phyloP scores from a whole-genome alignment of 305 asterid species.

The Rubia occidens region DNA sequence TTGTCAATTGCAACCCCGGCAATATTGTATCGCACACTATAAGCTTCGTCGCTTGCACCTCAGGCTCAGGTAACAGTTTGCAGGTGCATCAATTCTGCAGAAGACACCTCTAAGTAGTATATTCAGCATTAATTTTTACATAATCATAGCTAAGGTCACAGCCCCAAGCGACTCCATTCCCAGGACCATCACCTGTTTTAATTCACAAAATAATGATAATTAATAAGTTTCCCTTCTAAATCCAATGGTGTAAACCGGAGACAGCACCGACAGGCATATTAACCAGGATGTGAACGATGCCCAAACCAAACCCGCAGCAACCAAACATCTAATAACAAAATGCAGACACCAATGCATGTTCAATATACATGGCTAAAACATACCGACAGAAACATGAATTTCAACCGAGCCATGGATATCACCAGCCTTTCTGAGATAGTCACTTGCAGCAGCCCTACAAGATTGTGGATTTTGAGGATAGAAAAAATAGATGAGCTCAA shows the following conservation, averaged over 20 bases:
- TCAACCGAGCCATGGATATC: conserved; percentile 71
- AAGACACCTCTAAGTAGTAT: conserved; percentile 37
- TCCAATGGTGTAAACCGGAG: neutral
- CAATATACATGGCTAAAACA: conserved; percentile 12
- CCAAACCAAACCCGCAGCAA: neutral
- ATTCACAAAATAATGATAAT: neutral
- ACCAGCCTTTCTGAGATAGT: conserved; percentile 58
- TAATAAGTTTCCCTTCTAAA: neutral
- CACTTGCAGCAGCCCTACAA: conserved; percentile 70
- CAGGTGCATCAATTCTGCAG: too few relatives aligned
- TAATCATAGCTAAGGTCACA: conserved; percentile 92
- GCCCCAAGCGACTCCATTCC: conserved; percentile 87
- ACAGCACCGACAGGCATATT: neutral
- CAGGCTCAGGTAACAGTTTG: too few relatives aligned
- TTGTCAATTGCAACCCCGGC: too few relatives aligned
- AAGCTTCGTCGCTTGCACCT: too few relatives aligned
- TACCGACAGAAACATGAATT: conserved; percentile 67
- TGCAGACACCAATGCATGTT: neutral
- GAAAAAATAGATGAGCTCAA: neutral
- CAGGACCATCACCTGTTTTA: conserved; percentile 61
- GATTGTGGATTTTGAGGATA: conserved; percentile 4
- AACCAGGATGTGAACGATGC: neutral
- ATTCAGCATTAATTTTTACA: conserved; percentile 87
- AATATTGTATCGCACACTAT: too few relatives aligned
- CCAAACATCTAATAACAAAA: neutral